Conservation (phyloP, 495 filamentous ascomycete species). For the Tetracladium setigerum region DNA sequence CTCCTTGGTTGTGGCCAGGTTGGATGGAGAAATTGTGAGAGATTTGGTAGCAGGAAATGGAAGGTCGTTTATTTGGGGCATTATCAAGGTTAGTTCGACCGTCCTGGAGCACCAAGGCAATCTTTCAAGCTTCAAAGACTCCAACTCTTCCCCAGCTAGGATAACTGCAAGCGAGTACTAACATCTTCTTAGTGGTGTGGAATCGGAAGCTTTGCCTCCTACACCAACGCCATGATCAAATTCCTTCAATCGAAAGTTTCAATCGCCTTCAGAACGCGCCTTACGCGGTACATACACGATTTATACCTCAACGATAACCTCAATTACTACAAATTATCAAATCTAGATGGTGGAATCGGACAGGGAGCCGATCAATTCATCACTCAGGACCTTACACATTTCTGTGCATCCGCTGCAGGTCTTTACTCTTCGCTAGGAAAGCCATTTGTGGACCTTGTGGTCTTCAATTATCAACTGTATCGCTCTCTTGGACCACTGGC, state of each 20-base stretch:
- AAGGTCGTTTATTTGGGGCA: slow-evolving; percentile 77
- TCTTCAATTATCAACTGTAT: slow-evolving; percentile 96
- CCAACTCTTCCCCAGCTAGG: slow-evolving; percentile 1
- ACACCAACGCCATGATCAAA: slow-evolving; percentile 96
- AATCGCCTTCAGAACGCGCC: slow-evolving; percentile 92
- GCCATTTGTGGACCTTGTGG: slow-evolving; percentile 87
- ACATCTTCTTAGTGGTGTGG: slow-evolving; percentile 40
- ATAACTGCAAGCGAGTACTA: slow-evolving; percentile 4
- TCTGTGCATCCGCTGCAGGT: slow-evolving; percentile 87
- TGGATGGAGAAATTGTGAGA: slow-evolving; percentile 94
- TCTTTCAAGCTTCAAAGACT: too few relatives aligned
- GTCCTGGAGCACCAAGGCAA: background rate
- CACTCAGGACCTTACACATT: slow-evolving; percentile 91
- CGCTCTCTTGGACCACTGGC: slow-evolving; percentile 87
- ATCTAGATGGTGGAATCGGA: slow-evolving; percentile 88
- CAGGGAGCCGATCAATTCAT: slow-evolving; percentile 95
- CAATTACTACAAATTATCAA: slow-evolving; percentile 93
- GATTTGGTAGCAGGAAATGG: slow-evolving; percentile 94
- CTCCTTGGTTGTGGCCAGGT: slow-evolving; percentile 80
- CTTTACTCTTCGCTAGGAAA: slow-evolving; percentile 95
- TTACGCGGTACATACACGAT: slow-evolving; percentile 97
- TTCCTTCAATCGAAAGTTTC: slow-evolving; percentile 97
- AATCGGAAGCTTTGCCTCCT: slow-evolving; percentile 65
- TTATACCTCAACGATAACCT: slow-evolving; percentile 89
- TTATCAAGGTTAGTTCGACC: slow-evolving; percentile 52